Conservation (phyloP, 805 yeast species). For the Danielia oregonensis region DNA sequence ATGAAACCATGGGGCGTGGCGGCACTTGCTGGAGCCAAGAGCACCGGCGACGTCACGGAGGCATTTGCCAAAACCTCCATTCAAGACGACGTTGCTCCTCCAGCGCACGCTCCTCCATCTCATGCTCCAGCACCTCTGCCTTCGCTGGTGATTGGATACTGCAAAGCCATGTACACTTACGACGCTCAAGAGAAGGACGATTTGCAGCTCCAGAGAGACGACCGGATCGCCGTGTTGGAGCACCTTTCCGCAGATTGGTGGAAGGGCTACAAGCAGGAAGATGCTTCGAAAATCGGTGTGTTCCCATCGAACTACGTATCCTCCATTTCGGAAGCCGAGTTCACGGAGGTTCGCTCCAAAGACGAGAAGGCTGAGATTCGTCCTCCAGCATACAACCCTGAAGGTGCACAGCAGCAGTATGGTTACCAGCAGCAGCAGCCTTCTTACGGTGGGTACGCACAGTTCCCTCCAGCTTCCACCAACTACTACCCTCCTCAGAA, state of each 20-base stretch:
- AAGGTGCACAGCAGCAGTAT: background rate
- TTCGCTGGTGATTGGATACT: slow-evolving; percentile 27
- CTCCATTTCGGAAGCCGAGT: slow-evolving; percentile 33
- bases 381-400: slow-evolving; percentile 15
- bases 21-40: slow-evolving; percentile 17
- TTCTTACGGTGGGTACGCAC: slow-evolving; percentile 36
- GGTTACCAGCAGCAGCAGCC: slow-evolving; percentile 22
- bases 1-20: slow-evolving; percentile 45
- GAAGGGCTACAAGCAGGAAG: slow-evolving; percentile 56
- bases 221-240: slow-evolving; percentile 64
- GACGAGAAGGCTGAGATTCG: slow-evolving; percentile 9
- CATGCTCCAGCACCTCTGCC: background rate
- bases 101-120: slow-evolving; percentile 2
- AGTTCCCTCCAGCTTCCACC: slow-evolving; percentile 51
- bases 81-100: slow-evolving; percentile 16
- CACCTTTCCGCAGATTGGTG: slow-evolving; percentile 87
- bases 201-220: slow-evolving; percentile 60
- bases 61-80: slow-evolving; percentile 13
- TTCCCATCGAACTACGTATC: slow-evolving; percentile 87
- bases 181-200: slow-evolving; percentile 75
- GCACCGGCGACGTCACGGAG: slow-evolving; percentile 6
- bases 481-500: slow-evolving; percentile 39
- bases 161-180: slow-evolving; percentile 74
- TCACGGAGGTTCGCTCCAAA: slow-evolving; percentile 5
- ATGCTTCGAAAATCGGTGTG: slow-evolving; percentile 55